phyloP scores from a whole-genome alignment of 164 flowering plant species.

The Chloranthus sessilifolius region DNA sequence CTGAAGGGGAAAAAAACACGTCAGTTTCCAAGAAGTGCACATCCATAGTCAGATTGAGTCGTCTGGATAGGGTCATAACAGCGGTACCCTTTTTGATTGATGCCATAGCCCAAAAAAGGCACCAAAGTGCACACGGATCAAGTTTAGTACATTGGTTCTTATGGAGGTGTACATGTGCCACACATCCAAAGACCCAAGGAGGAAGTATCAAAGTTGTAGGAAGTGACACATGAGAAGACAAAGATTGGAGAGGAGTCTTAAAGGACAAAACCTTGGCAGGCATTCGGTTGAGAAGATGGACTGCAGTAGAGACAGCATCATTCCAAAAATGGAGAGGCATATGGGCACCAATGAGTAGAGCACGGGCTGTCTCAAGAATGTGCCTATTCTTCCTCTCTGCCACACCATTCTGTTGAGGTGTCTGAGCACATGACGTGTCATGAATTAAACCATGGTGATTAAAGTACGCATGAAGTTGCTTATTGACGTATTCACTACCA shows the following conservation, averaged over 20 bases:
- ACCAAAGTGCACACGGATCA: too few species aligned
- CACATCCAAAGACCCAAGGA: neutral
- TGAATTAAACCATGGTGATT: too few species aligned
- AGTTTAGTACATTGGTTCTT: too few species aligned
- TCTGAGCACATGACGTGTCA: neutral
- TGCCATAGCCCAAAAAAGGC: neutral
- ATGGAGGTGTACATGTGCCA: too few species aligned
- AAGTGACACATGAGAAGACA: neutral
- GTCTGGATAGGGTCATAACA: neutral
- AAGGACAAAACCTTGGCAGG: conserved; percentile 1
- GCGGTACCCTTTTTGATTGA: neutral
- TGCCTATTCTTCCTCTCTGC: conserved; percentile 7
- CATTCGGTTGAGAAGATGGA: neutral
- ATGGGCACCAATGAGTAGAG: neutral
- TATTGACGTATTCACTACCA: conserved; percentile 5
- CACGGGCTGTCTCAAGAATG: neutral
- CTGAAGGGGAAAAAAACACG: neutral
- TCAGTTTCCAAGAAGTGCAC: neutral
- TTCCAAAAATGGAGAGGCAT: neutral
- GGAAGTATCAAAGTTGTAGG: neutral
- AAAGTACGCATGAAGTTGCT: neutral
- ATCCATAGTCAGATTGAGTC: neutral
- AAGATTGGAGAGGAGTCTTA: neutral
- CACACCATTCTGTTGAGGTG: conserved; percentile 2
- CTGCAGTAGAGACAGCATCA: neutral